phyloP scores from a whole-genome alignment of 306 rosid genomes.

The Sphenostylis stenocarpa region DNA sequence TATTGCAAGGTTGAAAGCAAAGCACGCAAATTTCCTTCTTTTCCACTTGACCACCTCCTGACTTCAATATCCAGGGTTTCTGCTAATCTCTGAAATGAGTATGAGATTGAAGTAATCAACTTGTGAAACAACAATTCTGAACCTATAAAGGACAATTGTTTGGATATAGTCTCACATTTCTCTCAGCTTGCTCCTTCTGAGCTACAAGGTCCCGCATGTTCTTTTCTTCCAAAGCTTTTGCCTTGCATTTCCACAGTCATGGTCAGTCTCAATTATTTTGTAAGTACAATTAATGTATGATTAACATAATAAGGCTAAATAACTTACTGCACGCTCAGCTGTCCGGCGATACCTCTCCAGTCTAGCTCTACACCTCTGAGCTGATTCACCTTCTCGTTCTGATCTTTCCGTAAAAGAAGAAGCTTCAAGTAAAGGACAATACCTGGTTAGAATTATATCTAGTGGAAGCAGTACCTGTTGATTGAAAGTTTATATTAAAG shows the following conservation, averaged over 20 bases:
- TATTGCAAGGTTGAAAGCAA: conserved; percentile 97
- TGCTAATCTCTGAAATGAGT: conserved; percentile 78
- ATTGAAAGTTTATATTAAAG: conserved; percentile 28
- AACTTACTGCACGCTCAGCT: conserved; percentile 88
- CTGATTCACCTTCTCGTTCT: conserved; percentile 82
- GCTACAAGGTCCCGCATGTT: conserved; percentile 80
- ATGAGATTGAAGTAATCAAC: conserved; percentile 34
- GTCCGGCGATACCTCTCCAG: conserved; percentile 90
- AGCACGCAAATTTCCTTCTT: conserved; percentile 99
- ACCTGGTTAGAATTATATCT: conserved; percentile 26
- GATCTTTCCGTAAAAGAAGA: conserved; percentile 60
- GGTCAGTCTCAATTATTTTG: conserved; percentile 26
- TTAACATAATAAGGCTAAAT: conserved; percentile 22
- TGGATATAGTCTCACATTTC: conserved; percentile 56
- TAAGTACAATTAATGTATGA: conserved; percentile 6
- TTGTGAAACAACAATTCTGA: conserved; percentile 26
- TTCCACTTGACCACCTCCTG: conserved; percentile 96
- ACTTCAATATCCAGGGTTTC: conserved; percentile 97
- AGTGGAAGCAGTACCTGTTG: conserved; percentile 26
- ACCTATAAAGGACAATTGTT: background rate
- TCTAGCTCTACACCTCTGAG: conserved; percentile 95
- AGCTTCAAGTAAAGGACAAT: conserved; percentile 42
- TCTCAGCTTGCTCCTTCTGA: conserved; percentile 88
- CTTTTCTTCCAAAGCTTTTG: conserved; percentile 91
- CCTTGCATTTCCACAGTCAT: conserved; percentile 53